A percentile compares a stretch with the other conserved stretches of the same genome.
phyloP scores from a whole-genome alignment of 2,329 filamentous ascomycete genomes.

The Stemphylium lycopersici region DNA sequence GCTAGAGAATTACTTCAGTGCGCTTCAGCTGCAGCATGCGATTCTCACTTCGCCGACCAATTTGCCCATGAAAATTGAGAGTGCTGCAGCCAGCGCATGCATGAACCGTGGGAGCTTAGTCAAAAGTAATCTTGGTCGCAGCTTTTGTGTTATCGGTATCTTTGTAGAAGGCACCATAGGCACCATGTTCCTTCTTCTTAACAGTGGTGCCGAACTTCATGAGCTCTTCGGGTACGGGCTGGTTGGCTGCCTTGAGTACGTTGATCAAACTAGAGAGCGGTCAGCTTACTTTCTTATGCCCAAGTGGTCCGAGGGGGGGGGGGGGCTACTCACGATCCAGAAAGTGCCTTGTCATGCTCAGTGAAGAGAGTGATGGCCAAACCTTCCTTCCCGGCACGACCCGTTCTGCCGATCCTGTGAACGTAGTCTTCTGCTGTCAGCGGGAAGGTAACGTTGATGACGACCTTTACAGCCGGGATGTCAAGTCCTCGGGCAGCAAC shows the following conservation, averaged over 20 bases:
- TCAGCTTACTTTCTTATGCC: slow-evolving; percentile 7
- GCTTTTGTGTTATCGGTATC: slow-evolving; percentile 83
- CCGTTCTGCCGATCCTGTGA: slow-evolving; percentile 92
- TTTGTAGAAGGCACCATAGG: slow-evolving; percentile 95
- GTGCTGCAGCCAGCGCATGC: slow-evolving; percentile 5
- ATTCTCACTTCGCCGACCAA: slow-evolving; percentile 29
- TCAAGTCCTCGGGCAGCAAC: slow-evolving; percentile 93
- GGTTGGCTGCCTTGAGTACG: slow-evolving; percentile 90
- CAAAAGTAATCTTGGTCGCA: slow-evolving; percentile 91
- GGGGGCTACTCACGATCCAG: slow-evolving; percentile 73
- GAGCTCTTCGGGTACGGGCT: slow-evolving; percentile 86
- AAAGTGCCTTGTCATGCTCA: slow-evolving; percentile 89
- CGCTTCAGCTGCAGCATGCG: slow-evolving; percentile 22
- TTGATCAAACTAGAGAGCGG: slow-evolving; percentile 75
- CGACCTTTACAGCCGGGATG: slow-evolving; percentile 92
- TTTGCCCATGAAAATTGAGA: slow-evolving; percentile 2
- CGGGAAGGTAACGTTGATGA: slow-evolving; percentile 94
- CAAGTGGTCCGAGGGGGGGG: background rate
- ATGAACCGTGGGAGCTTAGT: slow-evolving; percentile 48
- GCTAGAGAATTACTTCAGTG: slow-evolving; percentile 22
- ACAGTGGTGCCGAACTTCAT: slow-evolving; percentile 97
- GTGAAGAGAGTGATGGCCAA: slow-evolving; percentile 94
- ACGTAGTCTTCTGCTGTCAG: slow-evolving; percentile 97
- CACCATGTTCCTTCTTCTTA: slow-evolving; percentile 97
- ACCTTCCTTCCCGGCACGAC: slow-evolving; percentile 87